phyloP scores from a whole-genome alignment of 495 filamentous ascomycete species.

The Penicillium turbatum region DNA sequence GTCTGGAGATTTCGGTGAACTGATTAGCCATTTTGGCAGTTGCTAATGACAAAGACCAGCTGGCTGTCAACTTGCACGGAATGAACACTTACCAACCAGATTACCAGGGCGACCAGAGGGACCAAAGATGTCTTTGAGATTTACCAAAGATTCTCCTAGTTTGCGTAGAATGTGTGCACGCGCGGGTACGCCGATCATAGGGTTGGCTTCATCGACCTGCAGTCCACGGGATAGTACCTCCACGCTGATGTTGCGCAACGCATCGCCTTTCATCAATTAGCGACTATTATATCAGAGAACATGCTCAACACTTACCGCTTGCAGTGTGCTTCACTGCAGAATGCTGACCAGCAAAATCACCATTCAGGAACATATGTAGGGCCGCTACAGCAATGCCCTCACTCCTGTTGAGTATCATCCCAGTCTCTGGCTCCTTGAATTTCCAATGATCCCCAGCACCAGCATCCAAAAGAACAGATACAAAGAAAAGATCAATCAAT shows the following conservation, averaged over 20 bases:
- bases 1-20: slow-evolving; percentile 30
- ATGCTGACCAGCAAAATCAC: slow-evolving; percentile 37
- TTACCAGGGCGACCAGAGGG: slow-evolving; percentile 47
- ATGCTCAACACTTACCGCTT: slow-evolving; percentile 21
- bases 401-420: slow-evolving; percentile 45
- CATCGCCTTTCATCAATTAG: slow-evolving; percentile 11
- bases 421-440: slow-evolving; percentile 49
- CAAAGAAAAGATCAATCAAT: slow-evolving; percentile 78
- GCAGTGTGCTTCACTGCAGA: slow-evolving; percentile 19
- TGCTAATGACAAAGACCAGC: not conserved
- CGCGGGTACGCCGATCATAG: slow-evolving; percentile 48
- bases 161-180: slow-evolving; percentile 45
- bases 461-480: slow-evolving; percentile 87
- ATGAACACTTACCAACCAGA: slow-evolving; percentile 45
- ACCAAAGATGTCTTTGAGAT: slow-evolving; percentile 49
- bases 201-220: slow-evolving; percentile 48
- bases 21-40: not conserved
- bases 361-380: slow-evolving; percentile 54
- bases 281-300: not conserved
- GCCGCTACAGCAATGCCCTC: slow-evolving; percentile 58
- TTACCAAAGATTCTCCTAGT: slow-evolving; percentile 45
- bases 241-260: slow-evolving; percentile 14
- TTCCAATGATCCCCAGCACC: slow-evolving; percentile 77
- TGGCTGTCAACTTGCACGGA: too few relatives aligned
- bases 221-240: slow-evolving; percentile 25